Percentiles rank a stretch among this genome's conserved stretches.
These are phyloP conservation scores for Citrus sinensis DNA, from an alignment of 345 rosid genomes.

Conservation along the genomic window DNA sequence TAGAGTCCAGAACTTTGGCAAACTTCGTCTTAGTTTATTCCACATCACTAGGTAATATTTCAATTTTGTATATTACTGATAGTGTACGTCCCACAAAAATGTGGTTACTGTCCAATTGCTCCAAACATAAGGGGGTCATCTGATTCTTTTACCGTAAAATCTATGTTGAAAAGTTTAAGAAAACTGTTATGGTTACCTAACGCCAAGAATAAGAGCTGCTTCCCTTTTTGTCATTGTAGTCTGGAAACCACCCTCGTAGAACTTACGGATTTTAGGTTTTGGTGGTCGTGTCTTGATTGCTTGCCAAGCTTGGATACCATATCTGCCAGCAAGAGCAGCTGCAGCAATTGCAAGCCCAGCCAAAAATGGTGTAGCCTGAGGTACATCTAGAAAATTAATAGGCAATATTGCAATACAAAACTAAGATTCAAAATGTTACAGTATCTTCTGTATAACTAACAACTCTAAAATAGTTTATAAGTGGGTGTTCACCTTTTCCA, in stretches of 20 bases:
- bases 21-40: not conserved
- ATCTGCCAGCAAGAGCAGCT: constrained; percentile 78
- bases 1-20: not conserved
- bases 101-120: not conserved
- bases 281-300: constrained; percentile 70
- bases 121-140: not conserved
- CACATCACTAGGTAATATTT: not conserved
- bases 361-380: constrained; percentile 73
- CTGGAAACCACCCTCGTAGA: constrained; percentile 79
- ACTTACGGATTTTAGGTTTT: constrained; percentile 46
- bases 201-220: constrained; percentile 76
- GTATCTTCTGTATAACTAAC: not conserved
- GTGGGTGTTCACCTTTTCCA: not conserved
- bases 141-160: not conserved
- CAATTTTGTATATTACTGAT: not conserved
- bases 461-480: not conserved
- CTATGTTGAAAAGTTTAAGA: not conserved
- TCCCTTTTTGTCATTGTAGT: constrained; percentile 71
- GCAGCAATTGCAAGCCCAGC: constrained; percentile 86
- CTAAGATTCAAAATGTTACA: not conserved
- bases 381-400: constrained; percentile 9
- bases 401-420: not conserved
- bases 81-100: not conserved
- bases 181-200: constrained; percentile 39
- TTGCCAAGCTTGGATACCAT: constrained; percentile 91